Evolutionary conservation across 352 stramenopile genomes (phyloP).

Genomic region (Halophytophthora polymorphica): DNA sequence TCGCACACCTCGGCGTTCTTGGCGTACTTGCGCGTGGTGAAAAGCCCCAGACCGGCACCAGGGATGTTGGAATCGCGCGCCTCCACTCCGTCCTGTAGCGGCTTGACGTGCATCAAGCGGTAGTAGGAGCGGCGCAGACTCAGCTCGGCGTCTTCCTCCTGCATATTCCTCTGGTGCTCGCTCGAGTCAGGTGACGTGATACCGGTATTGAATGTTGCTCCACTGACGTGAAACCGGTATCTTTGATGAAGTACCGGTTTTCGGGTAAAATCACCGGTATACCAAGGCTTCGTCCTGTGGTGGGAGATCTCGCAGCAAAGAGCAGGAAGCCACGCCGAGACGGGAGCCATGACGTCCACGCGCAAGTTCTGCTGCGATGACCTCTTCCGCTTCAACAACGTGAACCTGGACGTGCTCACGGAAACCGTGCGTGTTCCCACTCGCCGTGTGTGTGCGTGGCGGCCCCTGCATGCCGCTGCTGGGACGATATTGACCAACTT

Average conservation of each 20-base stretch:
- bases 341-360: slow-evolving; percentile 91
- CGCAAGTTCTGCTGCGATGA: slow-evolving; percentile 96
- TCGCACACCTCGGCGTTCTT: slow-evolving; percentile 33
- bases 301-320: not conserved
- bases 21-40: slow-evolving; percentile 28
- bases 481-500: slow-evolving; percentile 19
- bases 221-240: no score
- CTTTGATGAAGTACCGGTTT: no score
- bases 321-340: not conserved
- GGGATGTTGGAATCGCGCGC: slow-evolving; percentile 39
- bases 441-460: not conserved
- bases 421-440: slow-evolving; percentile 72
- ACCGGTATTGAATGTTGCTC: slow-evolving; percentile 14
- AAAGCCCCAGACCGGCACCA: slow-evolving; percentile 54
- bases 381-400: slow-evolving; percentile 98
- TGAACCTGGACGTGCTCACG: slow-evolving; percentile 97
- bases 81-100: slow-evolving; percentile 34
- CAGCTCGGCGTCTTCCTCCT: slow-evolving; percentile 18
- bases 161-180: no score
- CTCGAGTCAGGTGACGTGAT: no score
- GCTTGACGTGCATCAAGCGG: slow-evolving; percentile 7
- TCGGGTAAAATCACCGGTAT: no score
- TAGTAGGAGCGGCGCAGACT: slow-evolving; percentile 21
- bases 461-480: no score
- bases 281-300: no score